phyloP scores from a whole-genome alignment of 1,139 yeast species.

The Trichomonascaceae sp. region DNA sequence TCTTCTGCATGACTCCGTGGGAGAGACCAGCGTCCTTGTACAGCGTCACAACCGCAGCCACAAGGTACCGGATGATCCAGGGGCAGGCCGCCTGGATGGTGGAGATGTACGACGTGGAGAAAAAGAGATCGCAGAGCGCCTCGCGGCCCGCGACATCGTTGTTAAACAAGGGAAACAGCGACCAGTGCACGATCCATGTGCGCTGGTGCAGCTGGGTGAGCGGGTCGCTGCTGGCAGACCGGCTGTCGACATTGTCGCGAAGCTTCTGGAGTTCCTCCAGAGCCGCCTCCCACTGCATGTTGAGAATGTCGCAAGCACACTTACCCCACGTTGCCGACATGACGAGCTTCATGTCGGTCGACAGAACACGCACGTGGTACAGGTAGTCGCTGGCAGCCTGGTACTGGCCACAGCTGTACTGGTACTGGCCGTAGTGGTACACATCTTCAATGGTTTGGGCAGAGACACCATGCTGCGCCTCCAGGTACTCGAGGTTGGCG shows the following conservation, averaged over 20 bases:
- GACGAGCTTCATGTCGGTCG: conserved; percentile 36
- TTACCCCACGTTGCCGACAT: conserved; percentile 54
- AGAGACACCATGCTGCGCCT: conserved; percentile 32
- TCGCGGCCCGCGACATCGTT: conserved; percentile 31
- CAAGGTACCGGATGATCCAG: conserved; percentile 49
- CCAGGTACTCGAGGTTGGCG: conserved; percentile 35
- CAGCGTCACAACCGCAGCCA: conserved; percentile 40
- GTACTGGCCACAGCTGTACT: conserved; percentile 48
- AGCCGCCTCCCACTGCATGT: conserved; percentile 38
- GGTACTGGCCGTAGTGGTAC: conserved; percentile 44
- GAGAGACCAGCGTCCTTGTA: conserved; percentile 21
- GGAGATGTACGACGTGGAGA: conserved; percentile 43
- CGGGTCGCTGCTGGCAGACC: conserved; percentile 36
- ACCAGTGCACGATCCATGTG: conserved; percentile 56
- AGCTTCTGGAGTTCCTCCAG: conserved; percentile 38
- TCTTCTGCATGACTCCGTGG: conserved; percentile 32
- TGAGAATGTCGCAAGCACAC: conserved; percentile 42
- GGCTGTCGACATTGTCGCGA: conserved; percentile 43
- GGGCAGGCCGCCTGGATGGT: conserved; percentile 57
- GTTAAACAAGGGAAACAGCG: conserved; percentile 46
- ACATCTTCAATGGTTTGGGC: conserved; percentile 38
- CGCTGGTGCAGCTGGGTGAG: conserved; percentile 45
- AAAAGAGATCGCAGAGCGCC: conserved; percentile 39
- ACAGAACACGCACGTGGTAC: conserved; percentile 40
- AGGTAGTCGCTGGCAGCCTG: conserved; percentile 42